Conservation (phyloP, 306 rosid species). For the Leucaena leucocephala region DNA sequence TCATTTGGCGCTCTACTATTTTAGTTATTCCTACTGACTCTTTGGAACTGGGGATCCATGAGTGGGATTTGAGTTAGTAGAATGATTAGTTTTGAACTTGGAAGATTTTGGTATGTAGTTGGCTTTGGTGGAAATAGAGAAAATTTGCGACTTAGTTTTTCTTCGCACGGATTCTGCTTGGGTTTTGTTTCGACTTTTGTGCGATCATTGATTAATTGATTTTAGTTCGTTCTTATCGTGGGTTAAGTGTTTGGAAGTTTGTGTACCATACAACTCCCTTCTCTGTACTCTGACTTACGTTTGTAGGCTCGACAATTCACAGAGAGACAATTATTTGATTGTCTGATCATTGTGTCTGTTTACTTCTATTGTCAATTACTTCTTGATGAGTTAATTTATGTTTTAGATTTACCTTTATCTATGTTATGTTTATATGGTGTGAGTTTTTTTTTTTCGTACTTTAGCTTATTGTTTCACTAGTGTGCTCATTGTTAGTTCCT, state of each 20-base stretch:
- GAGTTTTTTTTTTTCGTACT: neutral
- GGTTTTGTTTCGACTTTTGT: neutral
- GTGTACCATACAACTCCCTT: no score
- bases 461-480: neutral
- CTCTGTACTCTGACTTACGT: neutral
- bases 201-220: neutral
- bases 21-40: neutral
- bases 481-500: neutral
- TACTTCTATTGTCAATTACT: no score
- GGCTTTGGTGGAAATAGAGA: no score
- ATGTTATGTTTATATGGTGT: no score
- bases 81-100: neutral
- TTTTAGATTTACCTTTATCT: no score
- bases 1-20: neutral
- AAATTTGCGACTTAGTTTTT: neutral
- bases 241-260: no score
- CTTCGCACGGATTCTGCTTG: neutral
- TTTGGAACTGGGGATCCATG: neutral
- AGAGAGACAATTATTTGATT: neutral
- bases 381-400: neutral
- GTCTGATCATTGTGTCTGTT: neutral
- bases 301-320: neutral
- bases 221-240: neutral
- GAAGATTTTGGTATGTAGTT: neutral
- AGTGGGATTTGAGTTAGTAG: neutral